phyloP scores from a whole-genome alignment of 441 rosid genomes.

The Pelargonium australe region DNA sequence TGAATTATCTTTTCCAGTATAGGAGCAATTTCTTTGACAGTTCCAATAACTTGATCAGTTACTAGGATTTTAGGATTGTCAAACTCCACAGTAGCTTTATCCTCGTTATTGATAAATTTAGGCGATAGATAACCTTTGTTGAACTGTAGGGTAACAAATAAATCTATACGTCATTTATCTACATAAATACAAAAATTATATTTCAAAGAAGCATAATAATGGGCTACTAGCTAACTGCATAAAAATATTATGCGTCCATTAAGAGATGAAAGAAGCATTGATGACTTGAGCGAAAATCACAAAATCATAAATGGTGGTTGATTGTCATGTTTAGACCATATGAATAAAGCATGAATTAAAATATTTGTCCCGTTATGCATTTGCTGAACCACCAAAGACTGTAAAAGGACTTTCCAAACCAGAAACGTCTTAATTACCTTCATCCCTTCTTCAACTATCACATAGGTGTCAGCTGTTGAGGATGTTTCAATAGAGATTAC shows the following conservation, averaged over 20 bases:
- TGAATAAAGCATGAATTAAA: neutral
- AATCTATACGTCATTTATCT: neutral
- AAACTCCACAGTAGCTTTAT: constrained; percentile 68
- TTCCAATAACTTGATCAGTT: constrained; percentile 64
- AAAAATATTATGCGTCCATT: neutral
- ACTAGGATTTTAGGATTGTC: constrained; percentile 73
- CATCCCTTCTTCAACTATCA: constrained; percentile 83
- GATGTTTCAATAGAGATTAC: constrained; percentile 76
- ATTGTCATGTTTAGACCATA: neutral
- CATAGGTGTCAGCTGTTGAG: constrained; percentile 59
- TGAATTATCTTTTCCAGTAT: constrained; percentile 77
- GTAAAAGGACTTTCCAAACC: constrained; percentile 7
- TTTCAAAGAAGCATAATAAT: neutral
- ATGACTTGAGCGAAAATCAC: neutral
- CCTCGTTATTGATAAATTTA: constrained; percentile 78
- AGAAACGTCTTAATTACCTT: constrained; percentile 46
- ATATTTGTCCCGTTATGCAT: neutral
- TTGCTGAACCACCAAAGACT: neutral
- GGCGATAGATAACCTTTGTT: constrained; percentile 88
- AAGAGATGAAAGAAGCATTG: neutral
- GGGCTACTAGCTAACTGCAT: constrained; percentile 2
- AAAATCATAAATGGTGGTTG: neutral
- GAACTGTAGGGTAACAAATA: constrained; percentile 41
- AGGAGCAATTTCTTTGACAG: constrained; percentile 67
- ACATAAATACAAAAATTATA: neutral